These are phyloP conservation scores for Kluyveromyces sp. DNA, from an alignment of 1,139 yeast species.

Conservation along the genomic window DNA sequence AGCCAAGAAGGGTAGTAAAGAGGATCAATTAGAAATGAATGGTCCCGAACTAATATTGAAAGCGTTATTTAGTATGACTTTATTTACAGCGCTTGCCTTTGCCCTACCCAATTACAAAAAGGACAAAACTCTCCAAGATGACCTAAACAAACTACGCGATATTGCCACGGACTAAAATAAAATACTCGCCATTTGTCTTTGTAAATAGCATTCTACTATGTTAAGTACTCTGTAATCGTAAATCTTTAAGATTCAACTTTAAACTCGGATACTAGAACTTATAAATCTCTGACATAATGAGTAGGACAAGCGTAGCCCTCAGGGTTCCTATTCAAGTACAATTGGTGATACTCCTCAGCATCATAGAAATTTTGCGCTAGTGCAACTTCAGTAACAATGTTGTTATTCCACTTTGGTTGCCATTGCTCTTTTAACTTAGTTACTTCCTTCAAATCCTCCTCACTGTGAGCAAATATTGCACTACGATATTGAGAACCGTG, in stretches of 20 bases:
- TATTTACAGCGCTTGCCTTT: constrained; percentile 20
- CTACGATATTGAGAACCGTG: constrained; percentile 79
- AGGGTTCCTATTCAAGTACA: constrained; percentile 71
- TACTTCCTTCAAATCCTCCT: constrained; percentile 42
- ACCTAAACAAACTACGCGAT: constrained; percentile 8
- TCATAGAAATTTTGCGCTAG: constrained; percentile 70
- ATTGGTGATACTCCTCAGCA: constrained; percentile 91
- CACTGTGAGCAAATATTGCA: constrained; percentile 56
- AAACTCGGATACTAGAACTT: constrained; percentile 7
- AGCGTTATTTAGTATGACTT: constrained; percentile 17
- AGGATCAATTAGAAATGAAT: constrained; percentile 11
- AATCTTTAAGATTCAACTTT: background rate
- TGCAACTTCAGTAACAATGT: constrained; percentile 59
- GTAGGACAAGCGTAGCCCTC: constrained; percentile 85
- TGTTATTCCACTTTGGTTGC: constrained; percentile 50
- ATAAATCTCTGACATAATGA: constrained; percentile 54
- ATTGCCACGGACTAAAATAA: background rate
- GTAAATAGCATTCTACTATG: background rate
- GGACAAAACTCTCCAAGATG: constrained; percentile 14
- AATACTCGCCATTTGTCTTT: no score
- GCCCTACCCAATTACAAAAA: constrained; percentile 16
- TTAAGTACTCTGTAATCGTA: background rate
- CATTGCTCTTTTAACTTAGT: constrained; percentile 35
- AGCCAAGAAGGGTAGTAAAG: constrained; percentile 12
- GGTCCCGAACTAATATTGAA: constrained; percentile 18